Evolutionary conservation across 176 grass and related monocot genomes (phyloP), one percentile per base, ranked within the genome.

Genomic region (Juncus effusus): DNA sequence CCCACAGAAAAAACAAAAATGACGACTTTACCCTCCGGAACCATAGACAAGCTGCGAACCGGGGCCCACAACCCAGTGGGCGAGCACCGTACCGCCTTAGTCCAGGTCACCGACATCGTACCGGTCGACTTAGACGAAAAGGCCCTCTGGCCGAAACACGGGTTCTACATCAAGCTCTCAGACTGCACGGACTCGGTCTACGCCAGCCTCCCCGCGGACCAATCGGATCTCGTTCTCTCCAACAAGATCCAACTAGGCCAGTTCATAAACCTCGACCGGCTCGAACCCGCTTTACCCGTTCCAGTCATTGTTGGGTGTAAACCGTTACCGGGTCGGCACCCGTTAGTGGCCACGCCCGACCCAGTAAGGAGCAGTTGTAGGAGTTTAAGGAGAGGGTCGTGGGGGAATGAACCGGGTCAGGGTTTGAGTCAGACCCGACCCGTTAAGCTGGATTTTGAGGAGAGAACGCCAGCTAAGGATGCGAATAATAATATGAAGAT

Each of bases 171-270:
- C 77, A 99, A 99, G 77, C 64, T 99, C 60, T 93, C 85, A 0
- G 88, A 93, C 56, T 91, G 74, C 9, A 60, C 84, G 6, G 83
- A 99, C 61, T 99, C 94, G 54, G 84, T 99, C 80, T 99, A 99
- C 61, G 83, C 73, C 68, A 93, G 62, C 60, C 85, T 93, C 0
- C 94, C 94, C 6, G 44, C 67, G 1, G 76, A 79, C 28, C 94
- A 99, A 72, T 89, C 83, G 7, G 88, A 99, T 51, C 83, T 99
- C 15, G 88, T 99, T 6, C 78, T 99, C 55, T 80, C 69, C 71
- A 93, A 93, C 94, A 93, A 87, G 83, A 87, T 99, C 36, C 85
- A 86, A 67, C 79, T 99, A 3, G 94, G 94, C 6, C 88, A 99
- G 72, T 85, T 93, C 69, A 64, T 99, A 55, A 76, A 90, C 15